Percentiles rank a stretch among this genome's conserved stretches.
phyloP scores from a whole-genome alignment of 768 basidiomycete genomes.

The Boletales sp. region DNA sequence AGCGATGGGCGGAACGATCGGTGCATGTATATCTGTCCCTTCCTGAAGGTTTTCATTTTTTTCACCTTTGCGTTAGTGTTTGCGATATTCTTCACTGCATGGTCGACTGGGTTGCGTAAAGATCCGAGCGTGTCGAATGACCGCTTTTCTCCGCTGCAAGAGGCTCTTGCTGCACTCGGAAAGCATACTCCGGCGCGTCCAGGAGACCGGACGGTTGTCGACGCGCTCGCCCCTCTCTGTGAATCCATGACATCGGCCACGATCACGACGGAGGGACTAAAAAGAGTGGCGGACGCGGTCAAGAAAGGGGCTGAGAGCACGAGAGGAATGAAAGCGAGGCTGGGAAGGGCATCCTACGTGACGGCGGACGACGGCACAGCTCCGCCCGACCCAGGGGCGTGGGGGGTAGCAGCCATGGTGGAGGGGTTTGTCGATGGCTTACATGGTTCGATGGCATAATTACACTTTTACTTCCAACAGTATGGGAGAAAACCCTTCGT shows the following conservation, averaged over 20 bases:
- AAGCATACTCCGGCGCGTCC: constrained; percentile 48
- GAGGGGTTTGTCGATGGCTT: constrained; percentile 34
- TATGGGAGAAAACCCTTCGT: too few relatives aligned
- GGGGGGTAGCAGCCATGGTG: constrained; percentile 44
- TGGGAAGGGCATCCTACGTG: constrained; percentile 53
- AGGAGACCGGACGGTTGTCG: constrained; percentile 56
- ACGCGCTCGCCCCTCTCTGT: constrained; percentile 49
- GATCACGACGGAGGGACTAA: neutral
- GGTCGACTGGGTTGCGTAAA: constrained; percentile 22
- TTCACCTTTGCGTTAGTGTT: constrained; percentile 32
- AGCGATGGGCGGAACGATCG: constrained; percentile 53
- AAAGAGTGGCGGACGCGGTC: constrained; percentile 30
- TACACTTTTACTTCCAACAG: too few relatives aligned
- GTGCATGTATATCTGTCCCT: constrained; percentile 40
- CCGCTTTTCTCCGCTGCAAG: constrained; percentile 14
- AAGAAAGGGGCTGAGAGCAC: constrained; percentile 46
- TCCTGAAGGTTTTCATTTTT: constrained; percentile 4
- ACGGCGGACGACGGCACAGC: constrained; percentile 25
- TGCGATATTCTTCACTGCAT: constrained; percentile 41
- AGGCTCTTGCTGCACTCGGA: constrained; percentile 30
- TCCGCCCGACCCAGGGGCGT: constrained; percentile 55
- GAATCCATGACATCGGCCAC: constrained; percentile 8
- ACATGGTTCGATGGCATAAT: neutral
- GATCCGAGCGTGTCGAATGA: neutral
- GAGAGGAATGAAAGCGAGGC: constrained; percentile 41